Evolutionary conservation across 2,329 filamentous ascomycete species (phyloP).

Genomic region (Nannizziopsis arthrosporioides): DNA sequence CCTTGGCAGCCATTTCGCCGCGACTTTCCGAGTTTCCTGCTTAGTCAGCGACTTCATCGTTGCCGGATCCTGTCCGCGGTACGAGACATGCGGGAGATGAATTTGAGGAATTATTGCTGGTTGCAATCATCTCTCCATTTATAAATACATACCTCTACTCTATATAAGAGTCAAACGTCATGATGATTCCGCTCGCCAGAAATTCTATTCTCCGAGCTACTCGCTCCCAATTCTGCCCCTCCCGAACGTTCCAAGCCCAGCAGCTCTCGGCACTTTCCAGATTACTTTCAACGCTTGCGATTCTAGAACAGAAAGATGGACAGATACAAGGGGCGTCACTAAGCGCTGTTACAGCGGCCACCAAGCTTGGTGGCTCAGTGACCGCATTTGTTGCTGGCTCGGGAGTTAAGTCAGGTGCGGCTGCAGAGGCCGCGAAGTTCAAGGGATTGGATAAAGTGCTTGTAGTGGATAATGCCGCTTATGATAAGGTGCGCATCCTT

Average conservation of each 20-base stretch:
- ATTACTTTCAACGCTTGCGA: constrained; percentile 73
- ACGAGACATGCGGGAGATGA: not conserved
- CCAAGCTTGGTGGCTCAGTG: constrained; percentile 72
- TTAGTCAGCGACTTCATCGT: constrained; percentile 6
- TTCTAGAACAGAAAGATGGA: constrained; percentile 87
- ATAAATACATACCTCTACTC: not conserved
- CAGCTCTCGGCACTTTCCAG: constrained; percentile 50
- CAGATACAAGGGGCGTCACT: constrained; percentile 73
- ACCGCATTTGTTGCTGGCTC: constrained; percentile 80
- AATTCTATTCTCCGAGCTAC: constrained; percentile 33
- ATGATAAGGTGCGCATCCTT: constrained; percentile 64
- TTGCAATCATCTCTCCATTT: not conserved
- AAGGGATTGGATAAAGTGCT: constrained; percentile 86
- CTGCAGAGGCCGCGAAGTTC: constrained; percentile 76
- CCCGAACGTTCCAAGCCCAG: constrained; percentile 24
- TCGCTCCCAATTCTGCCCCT: constrained; percentile 37
- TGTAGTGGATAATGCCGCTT: constrained; percentile 73
- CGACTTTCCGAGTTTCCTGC: constrained; percentile 9
- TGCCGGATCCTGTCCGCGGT: constrained; percentile 7
- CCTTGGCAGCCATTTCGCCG: not conserved
- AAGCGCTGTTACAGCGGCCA: constrained; percentile 72
- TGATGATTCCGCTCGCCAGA: constrained; percentile 22
- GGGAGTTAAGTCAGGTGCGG: constrained; percentile 57
- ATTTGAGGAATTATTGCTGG: not conserved
- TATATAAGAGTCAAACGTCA: not conserved